Conservation (phyloP, 2,329 filamentous ascomycete genomes). For the Bipolaris gigantea region DNA sequence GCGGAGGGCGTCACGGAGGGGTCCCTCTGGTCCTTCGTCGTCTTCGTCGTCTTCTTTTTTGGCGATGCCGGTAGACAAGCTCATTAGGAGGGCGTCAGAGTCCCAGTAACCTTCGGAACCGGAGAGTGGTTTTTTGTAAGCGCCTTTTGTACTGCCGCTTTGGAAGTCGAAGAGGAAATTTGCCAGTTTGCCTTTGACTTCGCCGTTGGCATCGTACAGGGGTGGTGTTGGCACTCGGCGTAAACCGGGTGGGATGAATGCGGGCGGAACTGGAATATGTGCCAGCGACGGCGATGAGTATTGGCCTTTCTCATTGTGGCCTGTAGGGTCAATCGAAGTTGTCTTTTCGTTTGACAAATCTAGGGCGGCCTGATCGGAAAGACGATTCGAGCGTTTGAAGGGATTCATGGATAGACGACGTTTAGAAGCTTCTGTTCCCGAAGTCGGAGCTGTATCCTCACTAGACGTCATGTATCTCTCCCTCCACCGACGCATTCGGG, state of each 20-base stretch:
- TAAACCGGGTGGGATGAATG: slow-evolving; percentile 33
- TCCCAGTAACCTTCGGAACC: slow-evolving; percentile 37
- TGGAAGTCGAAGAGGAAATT: slow-evolving; percentile 40
- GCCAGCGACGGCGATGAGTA: slow-evolving; percentile 6
- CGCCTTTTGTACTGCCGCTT: slow-evolving; percentile 1
- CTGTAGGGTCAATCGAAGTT: background rate
- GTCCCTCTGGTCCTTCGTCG: slow-evolving; percentile 32
- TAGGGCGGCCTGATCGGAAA: slow-evolving; percentile 8
- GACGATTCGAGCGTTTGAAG: slow-evolving; percentile 24
- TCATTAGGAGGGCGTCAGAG: slow-evolving; percentile 43
- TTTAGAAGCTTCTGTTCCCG: slow-evolving; percentile 1
- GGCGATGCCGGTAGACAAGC: slow-evolving; percentile 22
- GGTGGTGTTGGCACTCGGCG: slow-evolving; percentile 35
- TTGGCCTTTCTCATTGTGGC: background rate
- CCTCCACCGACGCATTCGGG: slow-evolving; percentile 24
- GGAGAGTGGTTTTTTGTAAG: slow-evolving; percentile 7
- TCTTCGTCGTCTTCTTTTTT: slow-evolving; percentile 11
- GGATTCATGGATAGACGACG: slow-evolving; percentile 19
- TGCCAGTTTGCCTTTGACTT: slow-evolving; percentile 35
- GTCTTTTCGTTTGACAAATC: slow-evolving; percentile 9
- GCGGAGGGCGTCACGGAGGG: background rate
- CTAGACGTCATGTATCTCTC: slow-evolving; percentile 23
- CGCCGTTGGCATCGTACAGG: slow-evolving; percentile 22
- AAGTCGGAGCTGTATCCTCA: slow-evolving; percentile 10
- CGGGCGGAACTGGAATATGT: slow-evolving; percentile 25